These are phyloP conservation scores for Fusarium tanahbumbuense DNA, from an alignment of 2,329 filamentous ascomycete species.

Conservation along the genomic window DNA sequence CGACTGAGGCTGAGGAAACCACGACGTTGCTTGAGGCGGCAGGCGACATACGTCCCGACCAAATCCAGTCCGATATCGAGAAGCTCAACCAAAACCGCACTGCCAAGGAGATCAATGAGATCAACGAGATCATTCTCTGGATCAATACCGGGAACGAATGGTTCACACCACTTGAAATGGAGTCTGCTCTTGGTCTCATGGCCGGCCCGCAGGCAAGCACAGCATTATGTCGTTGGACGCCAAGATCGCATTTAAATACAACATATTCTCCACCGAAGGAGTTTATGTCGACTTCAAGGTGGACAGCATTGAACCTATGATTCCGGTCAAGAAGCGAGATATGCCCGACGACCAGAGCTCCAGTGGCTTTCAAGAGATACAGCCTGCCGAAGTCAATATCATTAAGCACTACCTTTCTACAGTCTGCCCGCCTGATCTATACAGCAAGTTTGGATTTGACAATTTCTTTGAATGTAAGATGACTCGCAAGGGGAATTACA, in stretches of 20 bases:
- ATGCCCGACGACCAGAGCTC: background rate
- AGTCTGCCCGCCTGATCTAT: background rate
- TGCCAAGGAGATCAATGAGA: background rate
- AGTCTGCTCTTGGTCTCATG: background rate
- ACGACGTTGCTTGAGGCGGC: background rate
- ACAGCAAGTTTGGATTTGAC: background rate
- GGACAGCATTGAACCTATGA: background rate
- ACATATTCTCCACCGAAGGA: background rate
- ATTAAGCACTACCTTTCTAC: background rate
- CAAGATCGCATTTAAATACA: conserved; percentile 1
- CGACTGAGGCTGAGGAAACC: background rate
- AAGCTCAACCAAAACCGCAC: background rate
- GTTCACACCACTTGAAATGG: background rate
- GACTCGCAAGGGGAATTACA: background rate
- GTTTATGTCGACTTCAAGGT: accelerated
- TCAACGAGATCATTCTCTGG: conserved; percentile 1
- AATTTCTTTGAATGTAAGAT: background rate
- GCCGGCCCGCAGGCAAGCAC: background rate
- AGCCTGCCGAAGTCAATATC: background rate
- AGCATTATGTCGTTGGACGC: background rate
- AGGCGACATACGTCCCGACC: background rate
- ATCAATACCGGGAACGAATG: background rate
- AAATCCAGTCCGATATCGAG: background rate
- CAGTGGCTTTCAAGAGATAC: background rate
- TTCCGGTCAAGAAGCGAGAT: background rate